Conservation (phyloP, 345 rosid species). For the Populus euphratica region DNA sequence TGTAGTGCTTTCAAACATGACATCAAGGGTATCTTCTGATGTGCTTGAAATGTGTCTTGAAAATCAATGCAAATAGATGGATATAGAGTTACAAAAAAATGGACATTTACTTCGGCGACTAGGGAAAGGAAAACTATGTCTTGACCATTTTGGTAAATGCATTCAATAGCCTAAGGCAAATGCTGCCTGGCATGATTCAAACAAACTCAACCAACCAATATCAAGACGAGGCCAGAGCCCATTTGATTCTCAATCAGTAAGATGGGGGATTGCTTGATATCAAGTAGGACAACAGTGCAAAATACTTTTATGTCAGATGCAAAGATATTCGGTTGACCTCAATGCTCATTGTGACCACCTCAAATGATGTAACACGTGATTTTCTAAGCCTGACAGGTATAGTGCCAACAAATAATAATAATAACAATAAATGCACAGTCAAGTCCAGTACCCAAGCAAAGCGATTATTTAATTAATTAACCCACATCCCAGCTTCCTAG, state of each 20-base stretch:
- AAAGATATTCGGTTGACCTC: background rate
- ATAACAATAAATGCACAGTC: background rate
- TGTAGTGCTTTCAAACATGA: constrained; percentile 35
- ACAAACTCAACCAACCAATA: background rate
- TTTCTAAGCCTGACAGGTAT: background rate
- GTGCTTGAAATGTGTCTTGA: constrained; percentile 65
- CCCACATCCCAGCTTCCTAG: background rate
- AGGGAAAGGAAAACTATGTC: background rate
- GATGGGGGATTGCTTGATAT: background rate
- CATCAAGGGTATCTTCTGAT: constrained; percentile 32
- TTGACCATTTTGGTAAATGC: background rate
- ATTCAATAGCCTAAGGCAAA: background rate
- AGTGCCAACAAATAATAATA: background rate
- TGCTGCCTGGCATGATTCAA: too few relatives aligned
- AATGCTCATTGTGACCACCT: background rate
- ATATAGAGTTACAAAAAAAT: constrained; percentile 1
- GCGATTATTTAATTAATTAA: background rate
- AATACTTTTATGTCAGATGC: background rate
- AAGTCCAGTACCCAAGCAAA: background rate
- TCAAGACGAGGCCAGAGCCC: background rate
- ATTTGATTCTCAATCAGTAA: constrained; percentile 1
- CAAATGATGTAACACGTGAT: background rate
- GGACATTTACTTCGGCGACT: background rate
- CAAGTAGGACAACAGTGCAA: background rate
- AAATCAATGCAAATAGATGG: constrained; percentile 23